Evolutionary conservation across 1,284 basidiomycete species (phyloP).

Genomic region (Marasmius fiardii): DNA sequence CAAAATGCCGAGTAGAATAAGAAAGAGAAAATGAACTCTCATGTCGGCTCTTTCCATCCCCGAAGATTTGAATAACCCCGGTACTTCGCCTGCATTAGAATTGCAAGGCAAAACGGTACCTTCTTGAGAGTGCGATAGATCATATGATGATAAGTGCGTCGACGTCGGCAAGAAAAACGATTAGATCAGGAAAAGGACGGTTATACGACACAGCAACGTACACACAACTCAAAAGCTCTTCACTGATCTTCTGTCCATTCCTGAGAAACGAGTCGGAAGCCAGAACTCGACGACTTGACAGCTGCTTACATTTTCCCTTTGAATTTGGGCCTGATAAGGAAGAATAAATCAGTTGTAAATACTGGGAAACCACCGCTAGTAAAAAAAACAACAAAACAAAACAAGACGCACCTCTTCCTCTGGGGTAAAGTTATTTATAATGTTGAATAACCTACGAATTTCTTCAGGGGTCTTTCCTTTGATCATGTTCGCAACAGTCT

Average conservation of each 20-base stretch:
- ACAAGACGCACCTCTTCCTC: constrained; percentile 90
- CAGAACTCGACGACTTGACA: constrained; percentile 10
- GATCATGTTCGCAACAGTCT: constrained; percentile 99
- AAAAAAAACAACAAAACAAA: no score
- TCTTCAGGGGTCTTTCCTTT: constrained; percentile 97
- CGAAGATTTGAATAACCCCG: no score
- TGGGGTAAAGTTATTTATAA: constrained; percentile 97
- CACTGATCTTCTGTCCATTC: constrained; percentile 90
- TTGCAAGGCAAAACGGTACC: no score
- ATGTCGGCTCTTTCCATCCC: no score
- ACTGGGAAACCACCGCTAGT: constrained; percentile 10
- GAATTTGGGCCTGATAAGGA: constrained; percentile 83
- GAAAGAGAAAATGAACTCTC: no score
- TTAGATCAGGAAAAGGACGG: no score
- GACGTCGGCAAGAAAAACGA: no score
- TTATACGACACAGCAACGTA: constrained; percentile 1
- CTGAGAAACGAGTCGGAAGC: constrained; percentile 33
- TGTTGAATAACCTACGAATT: constrained; percentile 96
- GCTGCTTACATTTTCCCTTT: constrained; percentile 92
- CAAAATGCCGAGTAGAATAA: no score
- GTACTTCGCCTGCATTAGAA: no score
- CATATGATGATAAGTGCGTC: no score
- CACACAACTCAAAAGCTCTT: constrained; percentile 22
- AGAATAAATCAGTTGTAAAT: constrained; percentile 9
- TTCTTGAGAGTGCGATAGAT: no score